phyloP scores from a whole-genome alignment of 176 grass and related monocot genomes.

The Elymus sibiricus region DNA sequence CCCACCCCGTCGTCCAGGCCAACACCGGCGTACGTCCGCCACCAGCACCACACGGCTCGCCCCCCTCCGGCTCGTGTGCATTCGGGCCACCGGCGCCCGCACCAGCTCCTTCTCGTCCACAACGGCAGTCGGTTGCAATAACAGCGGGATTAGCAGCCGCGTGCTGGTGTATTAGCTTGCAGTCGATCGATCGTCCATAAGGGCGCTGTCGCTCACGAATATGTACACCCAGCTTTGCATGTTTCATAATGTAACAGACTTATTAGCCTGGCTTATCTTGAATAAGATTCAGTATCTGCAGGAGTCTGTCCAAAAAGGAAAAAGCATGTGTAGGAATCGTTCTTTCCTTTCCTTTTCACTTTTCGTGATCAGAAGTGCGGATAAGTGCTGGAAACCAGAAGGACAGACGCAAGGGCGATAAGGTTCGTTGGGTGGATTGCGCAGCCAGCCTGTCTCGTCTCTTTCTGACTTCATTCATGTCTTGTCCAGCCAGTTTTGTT shows the following conservation, averaged over 20 bases:
- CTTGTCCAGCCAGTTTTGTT: background rate
- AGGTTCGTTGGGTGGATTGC: background rate
- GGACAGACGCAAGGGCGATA: background rate
- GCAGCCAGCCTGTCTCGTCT: background rate
- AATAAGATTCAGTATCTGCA: too few relatives aligned
- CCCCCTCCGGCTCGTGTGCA: constrained; percentile 2
- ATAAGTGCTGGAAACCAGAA: too few relatives aligned
- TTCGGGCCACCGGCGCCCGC: background rate
- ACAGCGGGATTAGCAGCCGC: background rate
- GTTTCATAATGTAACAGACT: background rate
- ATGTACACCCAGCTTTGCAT: background rate
- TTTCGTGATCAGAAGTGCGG: background rate
- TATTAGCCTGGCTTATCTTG: too few relatives aligned
- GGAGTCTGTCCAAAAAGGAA: too few relatives aligned
- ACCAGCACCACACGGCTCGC: background rate
- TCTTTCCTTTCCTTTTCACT: background rate
- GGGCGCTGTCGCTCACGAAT: background rate
- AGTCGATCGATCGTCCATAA: background rate
- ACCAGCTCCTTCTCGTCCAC: constrained; percentile 39
- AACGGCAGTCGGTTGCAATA: constrained; percentile 38
- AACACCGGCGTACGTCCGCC: background rate
- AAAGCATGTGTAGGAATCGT: background rate
- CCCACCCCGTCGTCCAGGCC: constrained; percentile 2
- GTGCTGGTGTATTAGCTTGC: background rate
- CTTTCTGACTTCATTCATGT: background rate